Conservation (phyloP, 148 eudicot species). For the Camellia japonica region DNA sequence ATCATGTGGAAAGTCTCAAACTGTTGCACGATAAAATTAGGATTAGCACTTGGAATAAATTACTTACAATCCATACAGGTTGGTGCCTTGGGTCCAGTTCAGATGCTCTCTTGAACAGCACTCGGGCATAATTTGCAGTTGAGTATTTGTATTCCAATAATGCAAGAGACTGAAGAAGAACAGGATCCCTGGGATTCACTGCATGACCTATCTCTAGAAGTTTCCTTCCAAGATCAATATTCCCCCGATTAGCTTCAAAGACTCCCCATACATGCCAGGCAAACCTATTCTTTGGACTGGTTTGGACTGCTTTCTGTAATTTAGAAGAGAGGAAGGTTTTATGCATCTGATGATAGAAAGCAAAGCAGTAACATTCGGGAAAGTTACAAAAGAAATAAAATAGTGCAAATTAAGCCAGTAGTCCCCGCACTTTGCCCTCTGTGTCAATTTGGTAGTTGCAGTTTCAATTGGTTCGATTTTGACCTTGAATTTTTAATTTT, state of each 20-base stretch:
- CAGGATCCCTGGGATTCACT: slow-evolving; percentile 95
- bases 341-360: neutral
- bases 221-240: slow-evolving; percentile 62
- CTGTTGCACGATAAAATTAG: too few relatives aligned
- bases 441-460: too few relatives aligned
- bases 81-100: slow-evolving; percentile 85
- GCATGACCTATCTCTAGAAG: slow-evolving; percentile 84
- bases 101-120: slow-evolving; percentile 73
- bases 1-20: too few relatives aligned
- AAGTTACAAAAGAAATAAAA: neutral
- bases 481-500: too few relatives aligned
- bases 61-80: slow-evolving; percentile 92
- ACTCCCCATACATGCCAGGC: slow-evolving; percentile 99
- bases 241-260: slow-evolving; percentile 74
- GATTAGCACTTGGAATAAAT: neutral
- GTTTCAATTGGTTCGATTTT: too few relatives aligned
- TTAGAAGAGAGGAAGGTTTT: neutral
- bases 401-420: too few relatives aligned
- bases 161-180: slow-evolving; percentile 88
- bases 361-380: neutral
- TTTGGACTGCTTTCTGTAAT: slow-evolving; percentile 81
- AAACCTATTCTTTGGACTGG: slow-evolving; percentile 97
- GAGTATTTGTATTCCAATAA: slow-evolving; percentile 76
- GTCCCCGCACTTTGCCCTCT: too few relatives aligned
- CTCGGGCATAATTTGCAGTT: slow-evolving; percentile 70